Percentiles rank a stretch among this genome's conserved stretches.
These are phyloP conservation scores for Trichodelitschia bisporula DNA, from an alignment of 495 filamentous ascomycete species.

Conservation along the genomic window DNA sequence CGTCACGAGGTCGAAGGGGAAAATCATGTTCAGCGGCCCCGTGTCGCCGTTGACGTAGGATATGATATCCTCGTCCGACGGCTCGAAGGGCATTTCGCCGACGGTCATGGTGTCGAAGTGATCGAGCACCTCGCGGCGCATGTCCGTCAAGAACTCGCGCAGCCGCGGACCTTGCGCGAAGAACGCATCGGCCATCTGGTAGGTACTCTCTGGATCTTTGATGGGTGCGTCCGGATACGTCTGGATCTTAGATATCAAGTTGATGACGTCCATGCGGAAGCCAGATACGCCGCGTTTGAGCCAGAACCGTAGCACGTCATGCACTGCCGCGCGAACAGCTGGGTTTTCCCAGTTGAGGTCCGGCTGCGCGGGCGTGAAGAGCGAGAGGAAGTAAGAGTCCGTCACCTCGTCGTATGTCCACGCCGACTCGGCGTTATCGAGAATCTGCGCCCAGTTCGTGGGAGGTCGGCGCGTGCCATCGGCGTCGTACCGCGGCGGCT, in stretches of 20 bases:
- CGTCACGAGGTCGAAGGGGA: conserved; percentile 27
- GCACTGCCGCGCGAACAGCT: conserved; percentile 22
- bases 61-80: conserved; percentile 20
- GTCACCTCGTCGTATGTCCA: conserved; percentile 28
- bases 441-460: conserved; percentile 31
- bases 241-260: conserved; percentile 25
- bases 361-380: conserved; percentile 25
- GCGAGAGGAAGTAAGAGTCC: conserved; percentile 27
- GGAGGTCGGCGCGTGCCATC: conserved; percentile 28
- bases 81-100: conserved; percentile 24
- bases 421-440: conserved; percentile 24
- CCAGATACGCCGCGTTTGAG: conserved; percentile 25
- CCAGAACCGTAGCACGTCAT: conserved; percentile 28
- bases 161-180: conserved; percentile 33
- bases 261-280: conserved; percentile 32
- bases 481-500: conserved; percentile 21
- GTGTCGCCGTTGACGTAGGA: conserved; percentile 20
- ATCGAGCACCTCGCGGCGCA: conserved; percentile 19
- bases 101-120: conserved; percentile 27
- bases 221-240: conserved; percentile 21
- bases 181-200: conserved; percentile 21
- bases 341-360: conserved; percentile 33
- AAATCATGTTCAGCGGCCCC: conserved; percentile 28
- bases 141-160: conserved; percentile 26
- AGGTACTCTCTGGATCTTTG: conserved; percentile 14